Percentiles rank a stretch among this genome's conserved stretches.
These are phyloP conservation scores for Macroventuria anomochaeta DNA, from an alignment of 2,329 filamentous ascomycete species.

Conservation along the genomic window DNA sequence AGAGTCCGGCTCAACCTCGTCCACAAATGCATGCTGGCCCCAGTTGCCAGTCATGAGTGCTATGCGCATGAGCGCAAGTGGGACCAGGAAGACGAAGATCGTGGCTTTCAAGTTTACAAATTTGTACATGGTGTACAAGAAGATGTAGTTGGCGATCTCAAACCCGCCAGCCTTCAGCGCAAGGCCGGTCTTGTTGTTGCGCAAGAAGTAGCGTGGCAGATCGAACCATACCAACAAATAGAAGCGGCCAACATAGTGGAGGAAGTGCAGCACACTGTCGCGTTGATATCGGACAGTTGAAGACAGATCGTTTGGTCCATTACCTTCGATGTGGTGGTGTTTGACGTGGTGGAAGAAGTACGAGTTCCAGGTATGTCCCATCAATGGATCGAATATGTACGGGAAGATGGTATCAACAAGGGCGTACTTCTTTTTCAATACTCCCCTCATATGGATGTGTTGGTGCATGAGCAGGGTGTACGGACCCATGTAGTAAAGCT, in stretches of 20 bases:
- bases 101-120: conserved; percentile 61
- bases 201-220: conserved; percentile 74
- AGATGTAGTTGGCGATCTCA: conserved; percentile 61
- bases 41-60: conserved; percentile 84
- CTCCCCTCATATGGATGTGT: conserved; percentile 78
- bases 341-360: conserved; percentile 89
- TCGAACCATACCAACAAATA: conserved; percentile 77
- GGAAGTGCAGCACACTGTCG: conserved; percentile 69
- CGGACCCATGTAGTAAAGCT: conserved; percentile 71
- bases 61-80: conserved; percentile 69
- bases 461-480: conserved; percentile 87
- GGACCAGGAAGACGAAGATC: conserved; percentile 70
- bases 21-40: conserved; percentile 83
- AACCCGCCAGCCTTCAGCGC: conserved; percentile 65
- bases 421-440: conserved; percentile 63
- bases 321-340: conserved; percentile 83
- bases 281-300: conserved; percentile 79
- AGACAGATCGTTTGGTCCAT: conserved; percentile 77
- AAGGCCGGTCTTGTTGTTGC: conserved; percentile 63
- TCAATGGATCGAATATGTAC: conserved; percentile 75
- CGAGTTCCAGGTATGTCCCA: conserved; percentile 85
- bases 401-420: conserved; percentile 71
- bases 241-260: conserved; percentile 76
- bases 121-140: conserved; percentile 60
- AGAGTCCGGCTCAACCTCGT: conserved; percentile 74